Evolutionary conservation across 345 rosid genomes (phyloP).

Genomic region (Aquilaria sinensis): DNA sequence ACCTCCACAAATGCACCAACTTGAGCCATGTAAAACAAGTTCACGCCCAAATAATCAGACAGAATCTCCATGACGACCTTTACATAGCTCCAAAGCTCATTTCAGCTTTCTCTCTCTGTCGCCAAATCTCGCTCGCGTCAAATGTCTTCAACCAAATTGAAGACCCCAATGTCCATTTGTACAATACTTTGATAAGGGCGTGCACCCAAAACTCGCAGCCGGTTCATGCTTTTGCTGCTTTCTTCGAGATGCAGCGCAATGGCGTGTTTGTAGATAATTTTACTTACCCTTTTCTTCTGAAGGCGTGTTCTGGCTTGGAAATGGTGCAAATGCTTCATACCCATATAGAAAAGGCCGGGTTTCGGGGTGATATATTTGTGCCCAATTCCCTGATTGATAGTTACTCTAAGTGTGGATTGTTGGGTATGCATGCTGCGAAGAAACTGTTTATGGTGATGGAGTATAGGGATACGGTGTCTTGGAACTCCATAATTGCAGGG

Average conservation of each 20-base stretch:
- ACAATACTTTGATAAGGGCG: slow-evolving; percentile 67
- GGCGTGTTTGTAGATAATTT: slow-evolving; percentile 66
- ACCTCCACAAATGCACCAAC: slow-evolving; percentile 66
- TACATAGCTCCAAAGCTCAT: slow-evolving; percentile 64
- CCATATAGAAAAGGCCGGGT: slow-evolving; percentile 59
- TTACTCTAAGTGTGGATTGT: slow-evolving; percentile 61
- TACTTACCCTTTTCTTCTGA: slow-evolving; percentile 77
- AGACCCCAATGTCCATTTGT: slow-evolving; percentile 51
- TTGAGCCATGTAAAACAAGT: slow-evolving; percentile 57
- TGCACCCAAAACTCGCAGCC: slow-evolving; percentile 45
- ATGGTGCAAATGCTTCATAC: slow-evolving; percentile 69
- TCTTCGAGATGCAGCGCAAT: slow-evolving; percentile 52
- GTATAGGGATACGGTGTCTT: slow-evolving; percentile 60
- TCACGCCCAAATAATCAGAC: slow-evolving; percentile 63
- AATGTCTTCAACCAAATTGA: slow-evolving; percentile 55
- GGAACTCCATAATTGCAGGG: slow-evolving; percentile 82
- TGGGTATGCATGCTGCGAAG: slow-evolving; percentile 56
- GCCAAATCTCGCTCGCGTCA: slow-evolving; percentile 43
- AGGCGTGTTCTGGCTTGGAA: slow-evolving; percentile 55
- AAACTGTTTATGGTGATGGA: slow-evolving; percentile 50
- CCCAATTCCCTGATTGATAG: slow-evolving; percentile 84
- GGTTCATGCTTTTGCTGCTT: slow-evolving; percentile 46
- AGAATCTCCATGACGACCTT: slow-evolving; percentile 49
- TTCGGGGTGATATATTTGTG: slow-evolving; percentile 64
- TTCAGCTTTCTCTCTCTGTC: slow-evolving; percentile 61